Base-by-base conservation (phyloP, 768 basidiomycete genomes). In the Phanerodontia chrysosporium region DNA sequence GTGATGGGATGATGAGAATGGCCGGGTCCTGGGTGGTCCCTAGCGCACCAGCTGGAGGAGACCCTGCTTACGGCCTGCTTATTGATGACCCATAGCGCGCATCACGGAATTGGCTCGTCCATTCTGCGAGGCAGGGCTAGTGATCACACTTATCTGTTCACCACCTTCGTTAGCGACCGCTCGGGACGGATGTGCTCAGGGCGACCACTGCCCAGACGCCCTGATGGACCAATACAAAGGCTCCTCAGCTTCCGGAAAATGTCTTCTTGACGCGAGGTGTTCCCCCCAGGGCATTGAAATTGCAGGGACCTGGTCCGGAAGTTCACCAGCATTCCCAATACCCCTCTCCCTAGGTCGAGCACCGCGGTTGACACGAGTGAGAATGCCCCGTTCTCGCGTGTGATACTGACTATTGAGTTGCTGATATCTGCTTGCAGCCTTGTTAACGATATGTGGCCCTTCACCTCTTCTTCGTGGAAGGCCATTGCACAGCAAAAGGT, bases 381-480 rank as follows among this genome's bases (percentile, higher is more conserved):
- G 35, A 53, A 53, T 36, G 30, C 35, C 36, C 1, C 36, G 13
- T 12, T 16, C 28, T 53, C 24, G 22, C 52, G 18, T 51, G 51
- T 53, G 12, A 32, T 5, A 1, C 30, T 22, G 30, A 10, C 21
- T 9, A 29, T 29, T 32, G 30, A 32, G 10, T 30, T 3, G 16
- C 29, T 16, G 28, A 27, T 27, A 4, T 24, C 52, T 42, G 22
- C 12, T 1, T 39, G 52, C 36, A 45, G 55, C 25, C 25, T 18
- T 21, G 42, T 16, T 21, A 12, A 45, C 13, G 24, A 39, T 8
- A 59, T 59, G 58, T 59, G 58, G 51, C 58, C 58, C 9, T 59
- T 59, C 58, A 16, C 35, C 24, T 51, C 57, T 9, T 35, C 53
- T 8, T 39, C 49, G 36, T 58, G 39, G 48, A 58, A 51, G 27